Conservation (phyloP, 352 stramenopile species). For the Pythium aquatile region DNA sequence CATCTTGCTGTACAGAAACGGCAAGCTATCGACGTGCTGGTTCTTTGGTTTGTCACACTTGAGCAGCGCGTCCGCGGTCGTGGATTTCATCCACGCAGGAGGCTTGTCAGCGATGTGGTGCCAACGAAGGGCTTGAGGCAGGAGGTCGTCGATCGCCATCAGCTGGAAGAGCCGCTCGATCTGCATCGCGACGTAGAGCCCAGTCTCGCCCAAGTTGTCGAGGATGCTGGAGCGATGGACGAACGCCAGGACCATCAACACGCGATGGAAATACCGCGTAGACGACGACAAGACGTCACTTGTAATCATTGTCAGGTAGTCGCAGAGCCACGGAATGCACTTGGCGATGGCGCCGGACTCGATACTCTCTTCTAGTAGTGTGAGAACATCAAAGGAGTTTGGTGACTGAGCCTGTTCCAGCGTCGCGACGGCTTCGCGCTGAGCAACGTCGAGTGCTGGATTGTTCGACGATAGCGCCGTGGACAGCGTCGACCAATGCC, state of each 20-base stretch:
- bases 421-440: constrained; percentile 49
- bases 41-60: neutral
- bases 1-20: constrained; percentile 66
- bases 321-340: constrained; percentile 63
- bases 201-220: constrained; percentile 46
- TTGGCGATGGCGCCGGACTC: constrained; percentile 40
- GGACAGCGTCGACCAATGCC: constrained; percentile 45
- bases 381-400: constrained; percentile 43
- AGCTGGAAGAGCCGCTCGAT: constrained; percentile 58
- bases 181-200: constrained; percentile 55
- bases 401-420: constrained; percentile 33
- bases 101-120: constrained; percentile 12
- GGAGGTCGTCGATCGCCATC: constrained; percentile 32
- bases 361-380: constrained; percentile 46
- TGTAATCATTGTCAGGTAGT: constrained; percentile 63
- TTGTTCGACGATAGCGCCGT: constrained; percentile 37
- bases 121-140: constrained; percentile 3
- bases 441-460: constrained; percentile 44
- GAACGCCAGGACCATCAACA: constrained; percentile 39
- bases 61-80: constrained; percentile 18
- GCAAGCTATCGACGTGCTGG: constrained; percentile 36
- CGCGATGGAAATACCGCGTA: constrained; percentile 52
- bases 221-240: constrained; percentile 50
- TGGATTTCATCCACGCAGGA: constrained; percentile 8
- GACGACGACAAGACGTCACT: constrained; percentile 46